phyloP scores from a whole-genome alignment of 305 asterid species.

The Solanum hybrid region DNA sequence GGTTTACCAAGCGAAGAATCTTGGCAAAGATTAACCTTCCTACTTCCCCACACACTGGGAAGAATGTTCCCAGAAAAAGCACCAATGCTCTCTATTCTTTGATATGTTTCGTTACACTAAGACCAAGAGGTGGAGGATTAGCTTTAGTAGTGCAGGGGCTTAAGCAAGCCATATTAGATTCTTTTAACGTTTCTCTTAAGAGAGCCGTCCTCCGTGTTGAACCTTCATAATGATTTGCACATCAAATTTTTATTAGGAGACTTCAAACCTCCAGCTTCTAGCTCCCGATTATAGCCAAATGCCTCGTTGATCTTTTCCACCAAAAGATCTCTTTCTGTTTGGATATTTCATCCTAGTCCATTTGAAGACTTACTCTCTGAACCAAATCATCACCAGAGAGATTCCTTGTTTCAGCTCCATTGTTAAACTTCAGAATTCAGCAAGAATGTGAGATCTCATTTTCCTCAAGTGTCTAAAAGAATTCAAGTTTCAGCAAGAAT shows the following conservation, averaged over 20 bases:
- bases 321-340: neutral
- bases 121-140: neutral
- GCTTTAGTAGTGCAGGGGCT: neutral
- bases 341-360: neutral
- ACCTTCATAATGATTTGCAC: neutral
- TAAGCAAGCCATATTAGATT: neutral
- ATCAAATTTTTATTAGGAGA: neutral
- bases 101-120: neutral
- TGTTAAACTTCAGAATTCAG: neutral
- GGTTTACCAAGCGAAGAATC: neutral
- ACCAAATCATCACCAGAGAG: neutral
- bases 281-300: neutral
- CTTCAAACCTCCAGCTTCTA: neutral
- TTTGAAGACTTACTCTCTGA: neutral
- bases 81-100: neutral
- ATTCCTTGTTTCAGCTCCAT: neutral
- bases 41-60: neutral
- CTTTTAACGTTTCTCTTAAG: neutral
- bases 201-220: neutral
- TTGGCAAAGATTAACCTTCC: neutral
- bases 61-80: neutral
- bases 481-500: neutral
- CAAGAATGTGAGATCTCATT: neutral
- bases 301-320: neutral
- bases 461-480: neutral